Percentiles rank a stretch among this genome's conserved stretches.
phyloP scores from a whole-genome alignment of 1,284 basidiomycete genomes.

The Apiotrichum mycotoxinovorans region DNA sequence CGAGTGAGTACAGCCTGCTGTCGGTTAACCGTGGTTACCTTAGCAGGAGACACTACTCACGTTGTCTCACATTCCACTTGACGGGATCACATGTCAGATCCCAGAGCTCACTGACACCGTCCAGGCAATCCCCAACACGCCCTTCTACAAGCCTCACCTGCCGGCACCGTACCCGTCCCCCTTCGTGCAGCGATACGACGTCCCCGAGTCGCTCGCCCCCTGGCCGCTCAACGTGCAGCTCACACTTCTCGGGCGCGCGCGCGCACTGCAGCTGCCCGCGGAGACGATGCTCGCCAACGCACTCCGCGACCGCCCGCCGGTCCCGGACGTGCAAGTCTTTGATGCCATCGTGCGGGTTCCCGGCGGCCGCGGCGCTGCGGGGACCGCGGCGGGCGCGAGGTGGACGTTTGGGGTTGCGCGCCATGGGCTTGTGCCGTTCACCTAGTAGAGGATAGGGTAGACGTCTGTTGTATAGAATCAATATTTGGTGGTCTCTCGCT shows the following conservation, averaged over 20 bases:
- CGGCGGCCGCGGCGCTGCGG: constrained; percentile 18
- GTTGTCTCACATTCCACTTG: too few species aligned
- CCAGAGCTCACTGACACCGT: background rate
- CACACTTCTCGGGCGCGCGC: constrained; percentile 23
- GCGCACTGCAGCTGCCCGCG: constrained; percentile 33
- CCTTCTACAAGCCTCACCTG: constrained; percentile 39
- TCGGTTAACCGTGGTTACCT: too few species aligned
- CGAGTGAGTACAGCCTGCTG: constrained; percentile 29
- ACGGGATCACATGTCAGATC: background rate
- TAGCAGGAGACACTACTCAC: too few species aligned
- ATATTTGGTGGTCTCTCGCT: background rate
- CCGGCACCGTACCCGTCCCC: constrained; percentile 41
- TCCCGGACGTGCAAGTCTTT: constrained; percentile 27
- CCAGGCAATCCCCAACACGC: constrained; percentile 10
- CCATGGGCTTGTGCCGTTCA: constrained; percentile 31
- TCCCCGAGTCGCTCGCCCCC: background rate
- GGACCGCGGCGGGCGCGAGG: constrained; percentile 20
- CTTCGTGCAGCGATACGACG: constrained; percentile 12
- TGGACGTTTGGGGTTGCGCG: constrained; percentile 32
- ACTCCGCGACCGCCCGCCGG: constrained; percentile 14
- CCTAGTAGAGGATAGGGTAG: background rate
- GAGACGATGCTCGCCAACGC: constrained; percentile 39
- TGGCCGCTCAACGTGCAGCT: constrained; percentile 43
- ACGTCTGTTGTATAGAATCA: background rate
- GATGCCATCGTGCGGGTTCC: constrained; percentile 26